Conservation (phyloP, 2,329 filamentous ascomycete genomes). For the Neonectria coccinea region DNA sequence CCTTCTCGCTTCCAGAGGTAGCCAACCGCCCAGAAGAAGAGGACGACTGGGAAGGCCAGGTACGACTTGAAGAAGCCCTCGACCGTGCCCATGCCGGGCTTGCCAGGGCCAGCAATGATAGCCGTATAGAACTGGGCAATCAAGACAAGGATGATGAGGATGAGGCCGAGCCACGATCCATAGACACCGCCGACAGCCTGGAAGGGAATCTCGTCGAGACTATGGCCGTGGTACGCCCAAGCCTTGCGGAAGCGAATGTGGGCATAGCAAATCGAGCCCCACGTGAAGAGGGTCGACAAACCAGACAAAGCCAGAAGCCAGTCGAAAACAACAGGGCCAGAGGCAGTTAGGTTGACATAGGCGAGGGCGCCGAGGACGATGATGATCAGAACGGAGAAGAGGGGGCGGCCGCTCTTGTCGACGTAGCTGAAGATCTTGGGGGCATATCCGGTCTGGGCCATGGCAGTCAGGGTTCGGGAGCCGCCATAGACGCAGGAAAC, state of each 20-base stretch:
- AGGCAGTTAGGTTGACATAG: constrained; percentile 58
- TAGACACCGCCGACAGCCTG: constrained; percentile 68
- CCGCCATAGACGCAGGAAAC: constrained; percentile 67
- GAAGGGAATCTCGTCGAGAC: constrained; percentile 76
- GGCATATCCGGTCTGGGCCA: constrained; percentile 66
- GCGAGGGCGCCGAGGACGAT: constrained; percentile 62
- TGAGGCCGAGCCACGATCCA: constrained; percentile 73
- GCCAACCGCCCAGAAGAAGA: constrained; percentile 67
- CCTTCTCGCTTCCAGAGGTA: constrained; percentile 75
- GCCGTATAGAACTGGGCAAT: constrained; percentile 68
- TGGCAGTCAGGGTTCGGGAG: constrained; percentile 65
- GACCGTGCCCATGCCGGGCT: constrained; percentile 53
- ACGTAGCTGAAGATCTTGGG: constrained; percentile 66
- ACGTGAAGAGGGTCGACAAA: constrained; percentile 72
- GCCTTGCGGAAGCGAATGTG: constrained; percentile 75
- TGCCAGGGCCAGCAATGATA: constrained; percentile 52
- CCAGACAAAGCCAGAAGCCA: constrained; percentile 75
- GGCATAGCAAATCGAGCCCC: constrained; percentile 71
- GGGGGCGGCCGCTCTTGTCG: constrained; percentile 64
- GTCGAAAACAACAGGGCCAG: constrained; percentile 67
- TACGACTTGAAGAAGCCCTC: constrained; percentile 68
- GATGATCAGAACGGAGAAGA: constrained; percentile 58
- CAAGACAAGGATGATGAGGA: constrained; percentile 66
- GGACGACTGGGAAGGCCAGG: constrained; percentile 65
- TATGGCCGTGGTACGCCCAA: constrained; percentile 69